Conservation (phyloP, 2,329 filamentous ascomycete genomes). For the Nigrospora osmanthi region DNA sequence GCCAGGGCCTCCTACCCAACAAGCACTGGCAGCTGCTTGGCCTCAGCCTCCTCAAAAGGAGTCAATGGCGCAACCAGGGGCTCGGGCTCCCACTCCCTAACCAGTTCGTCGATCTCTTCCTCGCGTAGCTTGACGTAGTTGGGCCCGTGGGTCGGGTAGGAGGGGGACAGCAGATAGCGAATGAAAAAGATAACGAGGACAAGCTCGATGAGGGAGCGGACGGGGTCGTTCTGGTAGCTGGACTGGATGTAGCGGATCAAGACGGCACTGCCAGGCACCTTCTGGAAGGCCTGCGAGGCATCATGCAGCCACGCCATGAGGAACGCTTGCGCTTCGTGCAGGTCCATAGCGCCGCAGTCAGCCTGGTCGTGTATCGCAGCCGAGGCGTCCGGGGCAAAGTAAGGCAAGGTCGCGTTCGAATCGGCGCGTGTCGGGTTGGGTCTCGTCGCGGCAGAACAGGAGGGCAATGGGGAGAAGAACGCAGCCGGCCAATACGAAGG, state of each 20-base stretch:
- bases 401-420: too few relatives aligned
- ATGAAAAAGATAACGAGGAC: slow-evolving; percentile 94
- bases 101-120: slow-evolving; percentile 94
- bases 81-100: slow-evolving; percentile 95
- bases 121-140: slow-evolving; percentile 85
- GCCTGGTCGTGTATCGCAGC: not conserved
- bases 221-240: slow-evolving; percentile 94
- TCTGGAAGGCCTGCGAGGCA: slow-evolving; percentile 65
- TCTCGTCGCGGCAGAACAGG: too few relatives aligned
- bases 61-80: slow-evolving; percentile 73
- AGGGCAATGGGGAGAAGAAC: too few relatives aligned
- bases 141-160: slow-evolving; percentile 85
- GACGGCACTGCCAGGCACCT: slow-evolving; percentile 88
- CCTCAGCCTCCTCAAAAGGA: slow-evolving; percentile 68
- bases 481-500: too few relatives aligned
- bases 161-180: slow-evolving; percentile 82
- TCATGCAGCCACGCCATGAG: slow-evolving; percentile 43
- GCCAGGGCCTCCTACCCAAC: slow-evolving; percentile 56
- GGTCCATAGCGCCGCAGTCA: slow-evolving; percentile 41
- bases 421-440: too few relatives aligned
- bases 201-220: slow-evolving; percentile 87
- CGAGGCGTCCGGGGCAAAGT: too few relatives aligned
- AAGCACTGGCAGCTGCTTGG: slow-evolving; percentile 80
- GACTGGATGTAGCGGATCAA: slow-evolving; percentile 92
- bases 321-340: slow-evolving; percentile 51